Conservation (phyloP, 768 basidiomycete species). For the Crepidotus variabilis region DNA sequence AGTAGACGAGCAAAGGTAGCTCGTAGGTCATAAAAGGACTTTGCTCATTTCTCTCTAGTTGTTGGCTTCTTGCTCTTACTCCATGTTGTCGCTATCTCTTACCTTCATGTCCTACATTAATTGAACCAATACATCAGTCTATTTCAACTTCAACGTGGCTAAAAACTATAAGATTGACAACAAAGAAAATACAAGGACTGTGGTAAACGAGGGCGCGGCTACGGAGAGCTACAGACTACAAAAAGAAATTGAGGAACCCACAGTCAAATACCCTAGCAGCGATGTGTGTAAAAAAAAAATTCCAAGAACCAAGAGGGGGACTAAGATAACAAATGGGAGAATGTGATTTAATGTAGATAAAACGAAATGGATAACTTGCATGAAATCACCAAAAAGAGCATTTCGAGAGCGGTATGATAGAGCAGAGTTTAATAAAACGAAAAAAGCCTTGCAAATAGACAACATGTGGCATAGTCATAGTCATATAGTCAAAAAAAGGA, state of each 20-base stretch:
- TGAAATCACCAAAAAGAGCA: slow-evolving; percentile 2
- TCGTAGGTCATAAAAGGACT: slow-evolving; percentile 12
- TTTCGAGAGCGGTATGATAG: background rate
- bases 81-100: background rate
- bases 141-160: too few relatives aligned
- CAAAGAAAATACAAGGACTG: too few relatives aligned
- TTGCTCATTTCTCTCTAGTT: background rate
- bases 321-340: background rate
- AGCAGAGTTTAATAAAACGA: background rate
- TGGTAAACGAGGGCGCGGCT: too few relatives aligned
- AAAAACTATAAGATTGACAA: too few relatives aligned
- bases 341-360: background rate
- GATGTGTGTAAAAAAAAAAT: background rate
- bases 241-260: too few relatives aligned
- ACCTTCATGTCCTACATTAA: background rate
- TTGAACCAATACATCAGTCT: background rate
- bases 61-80: background rate
- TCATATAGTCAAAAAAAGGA: background rate
- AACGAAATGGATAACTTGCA: background rate
- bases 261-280: too few relatives aligned
- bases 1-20: slow-evolving; percentile 16
- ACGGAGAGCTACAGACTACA: too few relatives aligned
- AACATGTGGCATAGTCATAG: background rate
- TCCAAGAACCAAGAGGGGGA: background rate
- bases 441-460: background rate